phyloP scores from a whole-genome alignment of 352 stramenopile species.

The Globisporangium heterothallicum region DNA sequence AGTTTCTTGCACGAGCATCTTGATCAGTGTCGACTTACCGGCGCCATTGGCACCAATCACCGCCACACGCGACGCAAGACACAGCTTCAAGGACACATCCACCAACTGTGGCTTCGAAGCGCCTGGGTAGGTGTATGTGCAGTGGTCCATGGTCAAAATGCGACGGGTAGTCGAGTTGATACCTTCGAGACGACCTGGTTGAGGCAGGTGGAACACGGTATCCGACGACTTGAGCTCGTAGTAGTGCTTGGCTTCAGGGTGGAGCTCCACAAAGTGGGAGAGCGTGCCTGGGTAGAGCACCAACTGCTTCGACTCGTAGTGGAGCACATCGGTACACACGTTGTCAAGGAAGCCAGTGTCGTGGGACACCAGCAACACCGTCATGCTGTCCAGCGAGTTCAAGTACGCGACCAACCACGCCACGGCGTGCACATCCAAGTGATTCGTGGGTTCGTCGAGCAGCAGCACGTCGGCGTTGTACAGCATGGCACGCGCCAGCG shows the following conservation, averaged over 20 bases:
- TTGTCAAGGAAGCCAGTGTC: conserved; percentile 96
- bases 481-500: conserved; percentile 90
- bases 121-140: conserved; percentile 86
- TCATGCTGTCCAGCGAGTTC: conserved; percentile 93
- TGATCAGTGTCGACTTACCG: conserved; percentile 98
- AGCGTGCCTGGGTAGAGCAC: conserved; percentile 89
- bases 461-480: conserved; percentile 95
- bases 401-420: conserved; percentile 97
- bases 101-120: conserved; percentile 84
- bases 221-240: conserved; percentile 85
- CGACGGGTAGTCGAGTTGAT: conserved; percentile 89
- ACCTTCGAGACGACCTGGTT: conserved; percentile 87
- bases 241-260: conserved; percentile 92
- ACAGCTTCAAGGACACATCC: conserved; percentile 93
- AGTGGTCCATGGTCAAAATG: conserved; percentile 89
- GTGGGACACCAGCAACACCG: conserved; percentile 95
- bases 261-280: conserved; percentile 85
- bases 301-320: conserved; percentile 96
- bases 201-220: conserved; percentile 84
- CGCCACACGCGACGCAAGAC: conserved; percentile 93
- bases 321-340: conserved; percentile 95
- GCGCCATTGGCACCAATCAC: conserved; percentile 96
- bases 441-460: conserved; percentile 93
- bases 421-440: conserved; percentile 96
- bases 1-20: conserved; percentile 87